Evolutionary conservation across 306 rosid genomes (phyloP).

Genomic region (Cucurbita maxima): DNA sequence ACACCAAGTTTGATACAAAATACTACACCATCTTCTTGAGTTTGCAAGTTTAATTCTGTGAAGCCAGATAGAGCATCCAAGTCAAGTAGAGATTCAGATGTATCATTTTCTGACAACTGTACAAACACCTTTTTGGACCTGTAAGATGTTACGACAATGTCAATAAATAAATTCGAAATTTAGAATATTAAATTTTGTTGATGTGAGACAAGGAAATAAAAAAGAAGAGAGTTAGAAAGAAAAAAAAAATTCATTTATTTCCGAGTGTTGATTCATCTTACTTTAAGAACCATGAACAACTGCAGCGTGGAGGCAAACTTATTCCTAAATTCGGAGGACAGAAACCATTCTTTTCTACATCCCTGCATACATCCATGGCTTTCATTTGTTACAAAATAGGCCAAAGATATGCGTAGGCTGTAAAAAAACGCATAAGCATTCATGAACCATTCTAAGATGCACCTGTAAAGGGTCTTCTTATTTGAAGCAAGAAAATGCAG

Average conservation of each 20-base stretch:
- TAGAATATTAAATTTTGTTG: slow-evolving; percentile 1
- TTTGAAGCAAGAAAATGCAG: slow-evolving; percentile 53
- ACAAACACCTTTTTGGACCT: slow-evolving; percentile 61
- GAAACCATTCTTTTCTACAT: slow-evolving; percentile 30
- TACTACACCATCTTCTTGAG: slow-evolving; percentile 44
- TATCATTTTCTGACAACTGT: slow-evolving; percentile 35
- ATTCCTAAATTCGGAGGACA: slow-evolving; percentile 51
- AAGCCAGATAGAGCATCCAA: slow-evolving; percentile 85
- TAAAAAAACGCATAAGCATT: slow-evolving; percentile 3
- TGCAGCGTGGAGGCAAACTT: slow-evolving; percentile 53
- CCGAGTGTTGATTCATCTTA: slow-evolving; percentile 20
- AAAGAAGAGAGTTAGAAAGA: slow-evolving; percentile 3
- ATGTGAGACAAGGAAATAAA: neutral
- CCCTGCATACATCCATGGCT: slow-evolving; percentile 33
- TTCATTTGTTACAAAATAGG: slow-evolving; percentile 8
- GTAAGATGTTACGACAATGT: slow-evolving; percentile 15
- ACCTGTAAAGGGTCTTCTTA: slow-evolving; percentile 58
- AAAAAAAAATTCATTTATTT: neutral
- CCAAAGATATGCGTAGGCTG: neutral
- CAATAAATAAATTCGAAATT: slow-evolving; percentile 6
- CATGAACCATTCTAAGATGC: slow-evolving; percentile 7
- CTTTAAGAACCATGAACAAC: slow-evolving; percentile 76
- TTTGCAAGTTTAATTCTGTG: slow-evolving; percentile 59
- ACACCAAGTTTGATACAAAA: slow-evolving; percentile 64
- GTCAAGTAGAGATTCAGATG: slow-evolving; percentile 57